Evolutionary conservation across 805 yeast genomes (phyloP).

Genomic region (Cyberlindnera mrakii): DNA sequence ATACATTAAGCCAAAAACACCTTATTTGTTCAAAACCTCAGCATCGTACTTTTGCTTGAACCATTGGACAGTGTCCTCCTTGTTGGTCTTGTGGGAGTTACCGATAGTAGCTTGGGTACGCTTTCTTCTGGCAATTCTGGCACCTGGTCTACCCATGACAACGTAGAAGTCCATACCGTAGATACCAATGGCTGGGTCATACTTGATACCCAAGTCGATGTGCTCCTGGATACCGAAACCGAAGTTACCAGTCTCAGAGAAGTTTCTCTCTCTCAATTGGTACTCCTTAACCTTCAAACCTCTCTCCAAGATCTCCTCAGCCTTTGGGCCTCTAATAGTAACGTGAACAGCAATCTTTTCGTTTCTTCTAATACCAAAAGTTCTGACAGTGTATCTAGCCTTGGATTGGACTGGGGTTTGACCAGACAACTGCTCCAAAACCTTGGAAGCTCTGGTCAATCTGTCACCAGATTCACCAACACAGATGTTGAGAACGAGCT

Average conservation of each 20-base stretch:
- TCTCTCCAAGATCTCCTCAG: constrained; percentile 99
- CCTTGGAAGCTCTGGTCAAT: constrained; percentile 99
- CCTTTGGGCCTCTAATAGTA: constrained; percentile 99
- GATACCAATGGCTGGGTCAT: constrained; percentile 98
- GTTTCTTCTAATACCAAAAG: constrained; percentile 99
- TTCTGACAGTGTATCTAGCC: constrained; percentile 99
- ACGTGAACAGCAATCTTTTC: constrained; percentile 99
- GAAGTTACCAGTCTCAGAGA: constrained; percentile 98
- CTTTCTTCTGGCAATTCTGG: constrained; percentile 98
- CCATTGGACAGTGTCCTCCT: constrained; percentile 95
- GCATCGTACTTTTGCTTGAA: constrained; percentile 99
- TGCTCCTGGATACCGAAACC: constrained; percentile 99
- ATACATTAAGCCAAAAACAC: constrained; percentile 15
- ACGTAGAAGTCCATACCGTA: constrained; percentile 99
- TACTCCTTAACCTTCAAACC: constrained; percentile 99
- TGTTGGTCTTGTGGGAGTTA: constrained; percentile 84
- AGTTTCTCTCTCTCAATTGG: constrained; percentile 91
- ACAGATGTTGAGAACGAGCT: constrained; percentile 98
- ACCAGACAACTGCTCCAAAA: constrained; percentile 99
- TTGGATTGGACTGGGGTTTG: constrained; percentile 99
- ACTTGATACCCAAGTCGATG: constrained; percentile 99
- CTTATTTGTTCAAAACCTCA: constrained; percentile 82
- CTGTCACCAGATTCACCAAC: constrained; percentile 99
- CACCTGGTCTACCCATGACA: constrained; percentile 99
- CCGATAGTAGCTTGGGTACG: constrained; percentile 85